A percentile compares a stretch with the other conserved stretches of the same genome.
Evolutionary conservation across 371 early-diverging fungal genomes (phyloP).

Genomic region (Rhizopus arrhizus): DNA sequence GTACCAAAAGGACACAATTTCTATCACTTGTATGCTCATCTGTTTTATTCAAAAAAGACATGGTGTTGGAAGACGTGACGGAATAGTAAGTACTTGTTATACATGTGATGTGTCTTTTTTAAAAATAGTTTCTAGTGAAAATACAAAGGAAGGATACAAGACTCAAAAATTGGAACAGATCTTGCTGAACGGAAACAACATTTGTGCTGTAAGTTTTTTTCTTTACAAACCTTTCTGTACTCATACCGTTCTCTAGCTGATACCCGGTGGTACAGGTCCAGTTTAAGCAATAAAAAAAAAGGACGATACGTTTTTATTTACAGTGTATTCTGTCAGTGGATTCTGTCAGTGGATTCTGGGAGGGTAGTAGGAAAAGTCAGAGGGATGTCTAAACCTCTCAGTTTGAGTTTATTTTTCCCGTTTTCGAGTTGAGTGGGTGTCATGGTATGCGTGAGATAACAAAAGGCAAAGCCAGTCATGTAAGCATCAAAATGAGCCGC

Average conservation of each 20-base stretch:
- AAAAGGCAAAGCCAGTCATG: slow-evolving; percentile 91
- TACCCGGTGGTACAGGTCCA: slow-evolving; percentile 46
- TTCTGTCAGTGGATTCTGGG: slow-evolving; percentile 54
- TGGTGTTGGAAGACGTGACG: slow-evolving; percentile 96
- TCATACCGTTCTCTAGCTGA: slow-evolving; percentile 27
- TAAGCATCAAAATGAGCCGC: slow-evolving; percentile 90
- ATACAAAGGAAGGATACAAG: slow-evolving; percentile 76
- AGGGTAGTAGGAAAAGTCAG: slow-evolving; percentile 46
- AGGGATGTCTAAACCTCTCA: background rate
- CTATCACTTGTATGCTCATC: no score
- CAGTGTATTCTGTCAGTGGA: background rate
- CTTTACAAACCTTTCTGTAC: background rate
- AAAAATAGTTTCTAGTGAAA: slow-evolving; percentile 56
- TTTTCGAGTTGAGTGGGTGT: slow-evolving; percentile 18
- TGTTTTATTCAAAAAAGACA: slow-evolving; percentile 59
- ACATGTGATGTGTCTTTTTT: background rate
- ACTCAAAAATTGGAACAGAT: slow-evolving; percentile 80
- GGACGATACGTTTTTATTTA: background rate
- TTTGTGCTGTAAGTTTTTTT: slow-evolving; percentile 80
- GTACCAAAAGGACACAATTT: slow-evolving; percentile 13
- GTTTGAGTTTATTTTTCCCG: slow-evolving; percentile 63
- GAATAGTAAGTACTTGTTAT: slow-evolving; percentile 51
- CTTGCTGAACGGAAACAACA: slow-evolving; percentile 91
- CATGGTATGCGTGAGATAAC: slow-evolving; percentile 47
- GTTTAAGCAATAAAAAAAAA: slow-evolving; percentile 5